phyloP scores from a whole-genome alignment of 495 filamentous ascomycete species.

The Aspergillus sparsus region DNA sequence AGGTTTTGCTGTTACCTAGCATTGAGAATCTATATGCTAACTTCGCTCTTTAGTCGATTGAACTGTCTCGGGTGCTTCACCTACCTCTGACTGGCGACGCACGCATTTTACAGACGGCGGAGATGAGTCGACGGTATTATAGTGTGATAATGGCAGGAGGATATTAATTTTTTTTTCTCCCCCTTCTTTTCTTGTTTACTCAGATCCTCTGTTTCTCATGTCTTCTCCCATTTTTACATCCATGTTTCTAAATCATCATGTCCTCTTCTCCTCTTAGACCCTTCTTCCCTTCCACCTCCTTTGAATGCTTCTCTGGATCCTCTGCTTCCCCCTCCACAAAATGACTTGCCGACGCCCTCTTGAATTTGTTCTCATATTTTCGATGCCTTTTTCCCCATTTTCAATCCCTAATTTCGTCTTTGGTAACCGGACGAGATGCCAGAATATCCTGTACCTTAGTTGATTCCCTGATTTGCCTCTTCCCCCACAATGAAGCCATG shows the following conservation, averaged over 20 bases:
- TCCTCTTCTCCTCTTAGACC: neutral
- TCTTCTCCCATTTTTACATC: neutral
- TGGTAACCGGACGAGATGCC: conserved; percentile 4
- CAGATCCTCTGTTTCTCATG: conserved; percentile 8
- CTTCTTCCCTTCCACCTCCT: neutral
- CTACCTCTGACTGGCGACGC: conserved; percentile 73
- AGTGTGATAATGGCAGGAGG: conserved; percentile 52
- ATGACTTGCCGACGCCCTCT: neutral
- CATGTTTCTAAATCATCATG: neutral
- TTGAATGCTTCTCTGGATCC: neutral
- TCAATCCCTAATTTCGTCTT: neutral
- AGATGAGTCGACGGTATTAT: conserved; percentile 71
- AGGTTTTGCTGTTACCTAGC: neutral
- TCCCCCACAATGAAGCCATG: conserved; percentile 13
- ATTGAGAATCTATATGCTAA: conserved; percentile 20
- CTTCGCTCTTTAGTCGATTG: conserved; percentile 33
- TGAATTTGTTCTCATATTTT: neutral
- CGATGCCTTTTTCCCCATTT: neutral
- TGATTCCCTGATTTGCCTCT: conserved; percentile 5
- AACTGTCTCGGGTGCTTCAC: conserved; percentile 54
- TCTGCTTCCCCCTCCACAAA: neutral
- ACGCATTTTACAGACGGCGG: conserved; percentile 64
- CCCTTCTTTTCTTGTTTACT: conserved; percentile 7
- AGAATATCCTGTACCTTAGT: conserved; percentile 8
- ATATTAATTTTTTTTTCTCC: conserved; percentile 28